A percentile compares a stretch with the other conserved stretches of the same genome.
phyloP scores from a whole-genome alignment of 768 basidiomycete species.

The Mycena rosella region DNA sequence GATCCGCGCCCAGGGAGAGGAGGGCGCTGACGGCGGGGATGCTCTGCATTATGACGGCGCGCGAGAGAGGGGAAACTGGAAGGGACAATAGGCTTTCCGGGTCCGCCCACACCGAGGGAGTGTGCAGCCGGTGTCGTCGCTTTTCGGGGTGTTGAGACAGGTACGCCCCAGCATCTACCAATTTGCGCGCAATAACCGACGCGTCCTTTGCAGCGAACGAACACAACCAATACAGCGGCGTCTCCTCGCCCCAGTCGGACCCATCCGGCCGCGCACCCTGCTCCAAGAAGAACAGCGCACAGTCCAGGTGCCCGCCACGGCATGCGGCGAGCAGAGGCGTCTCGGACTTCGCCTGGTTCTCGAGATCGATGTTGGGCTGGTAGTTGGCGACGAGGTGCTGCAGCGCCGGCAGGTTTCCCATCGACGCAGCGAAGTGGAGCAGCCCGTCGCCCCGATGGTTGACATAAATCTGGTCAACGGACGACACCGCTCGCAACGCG shows the following conservation, averaged over 20 bases:
- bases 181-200: background rate
- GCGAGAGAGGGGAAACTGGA: conserved; percentile 25
- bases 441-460: conserved; percentile 28
- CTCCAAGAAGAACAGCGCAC: conserved; percentile 24
- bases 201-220: conserved; percentile 17
- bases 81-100: conserved; percentile 19
- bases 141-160: background rate
- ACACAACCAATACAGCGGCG: conserved; percentile 23
- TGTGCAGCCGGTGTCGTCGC: background rate
- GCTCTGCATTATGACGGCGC: conserved; percentile 27
- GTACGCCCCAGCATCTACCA: background rate
- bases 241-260: conserved; percentile 7
- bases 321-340: conserved; percentile 27
- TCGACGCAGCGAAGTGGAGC: conserved; percentile 24
- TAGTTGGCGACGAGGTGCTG: conserved; percentile 23
- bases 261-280: conserved; percentile 24
- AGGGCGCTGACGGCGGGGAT: conserved; percentile 14
- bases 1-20: conserved; percentile 21
- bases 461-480: conserved; percentile 30
- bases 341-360: conserved; percentile 13
- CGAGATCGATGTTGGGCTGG: conserved; percentile 14
- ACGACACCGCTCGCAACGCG: conserved; percentile 12
- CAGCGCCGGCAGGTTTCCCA: conserved; percentile 5
- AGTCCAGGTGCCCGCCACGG: conserved; percentile 19
- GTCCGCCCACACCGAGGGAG: conserved; percentile 14